phyloP scores from a whole-genome alignment of 257 asterid species.

The Penstemon barbatus region DNA sequence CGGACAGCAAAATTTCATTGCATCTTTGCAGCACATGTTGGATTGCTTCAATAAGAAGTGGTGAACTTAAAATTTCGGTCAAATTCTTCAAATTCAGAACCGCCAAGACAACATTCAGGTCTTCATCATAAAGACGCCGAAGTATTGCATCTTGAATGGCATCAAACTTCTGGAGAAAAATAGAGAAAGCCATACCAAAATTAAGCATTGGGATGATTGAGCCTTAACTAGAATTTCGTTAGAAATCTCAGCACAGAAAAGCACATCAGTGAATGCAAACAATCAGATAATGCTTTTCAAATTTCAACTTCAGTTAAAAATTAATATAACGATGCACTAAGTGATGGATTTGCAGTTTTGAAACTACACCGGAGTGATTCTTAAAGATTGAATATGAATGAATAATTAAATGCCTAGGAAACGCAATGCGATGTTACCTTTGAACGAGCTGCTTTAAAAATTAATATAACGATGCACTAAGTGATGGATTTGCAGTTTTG shows the following conservation, averaged over 20 bases:
- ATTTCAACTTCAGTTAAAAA: slow-evolving; percentile 1
- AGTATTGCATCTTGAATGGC: slow-evolving; percentile 72
- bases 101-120: slow-evolving; percentile 72
- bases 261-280: not conserved
- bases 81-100: slow-evolving; percentile 58
- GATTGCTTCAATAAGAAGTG: slow-evolving; percentile 55
- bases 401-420: not conserved
- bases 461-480: not conserved
- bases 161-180: slow-evolving; percentile 56
- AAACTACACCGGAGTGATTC: not conserved
- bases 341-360: not conserved
- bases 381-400: not conserved
- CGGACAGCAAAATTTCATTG: slow-evolving; percentile 49
- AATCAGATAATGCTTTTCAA: slow-evolving; percentile 1
- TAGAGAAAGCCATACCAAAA: slow-evolving; percentile 16
- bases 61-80: slow-evolving; percentile 49
- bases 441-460: slow-evolving; percentile 58
- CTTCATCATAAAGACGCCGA: slow-evolving; percentile 78
- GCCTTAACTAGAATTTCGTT: slow-evolving; percentile 3
- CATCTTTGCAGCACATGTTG: slow-evolving; percentile 63
- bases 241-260: slow-evolving; percentile 2
- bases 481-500: not conserved
- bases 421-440: slow-evolving; percentile 45
- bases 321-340: not conserved
- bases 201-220: not conserved